phyloP scores from a whole-genome alignment of 768 basidiomycete species.

The Agrocybe chaxingu region DNA sequence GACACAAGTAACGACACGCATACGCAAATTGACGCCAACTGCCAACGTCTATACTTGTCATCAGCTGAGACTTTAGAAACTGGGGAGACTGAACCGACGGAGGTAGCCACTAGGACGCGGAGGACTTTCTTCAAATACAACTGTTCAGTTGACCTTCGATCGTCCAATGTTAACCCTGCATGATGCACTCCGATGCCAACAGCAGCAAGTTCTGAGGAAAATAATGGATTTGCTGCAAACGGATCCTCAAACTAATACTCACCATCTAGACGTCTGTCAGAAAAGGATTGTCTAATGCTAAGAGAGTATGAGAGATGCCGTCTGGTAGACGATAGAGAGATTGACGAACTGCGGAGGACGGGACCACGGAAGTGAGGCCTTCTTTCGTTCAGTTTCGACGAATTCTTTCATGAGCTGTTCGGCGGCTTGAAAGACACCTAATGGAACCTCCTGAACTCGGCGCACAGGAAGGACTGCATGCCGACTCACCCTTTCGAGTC shows the following conservation, averaged over 20 bases:
- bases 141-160: conserved; percentile 72
- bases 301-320: not conserved
- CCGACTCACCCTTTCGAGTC: conserved; percentile 71
- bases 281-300: conserved; percentile 57
- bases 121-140: conserved; percentile 64
- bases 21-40: conserved; percentile 94
- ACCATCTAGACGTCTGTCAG: conserved; percentile 69
- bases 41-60: conserved; percentile 70
- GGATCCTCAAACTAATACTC: conserved; percentile 13
- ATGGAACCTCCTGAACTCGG: not conserved
- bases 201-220: conserved; percentile 51
- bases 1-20: conserved; percentile 20
- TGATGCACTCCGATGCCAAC: conserved; percentile 89
- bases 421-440: conserved; percentile 66
- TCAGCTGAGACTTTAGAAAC: conserved; percentile 3
- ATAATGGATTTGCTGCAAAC: not conserved
- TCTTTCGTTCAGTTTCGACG: conserved; percentile 47
- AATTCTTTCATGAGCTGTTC: conserved; percentile 76
- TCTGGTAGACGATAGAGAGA: not conserved
- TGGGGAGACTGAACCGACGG: conserved; percentile 43
- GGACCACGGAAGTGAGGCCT: conserved; percentile 64
- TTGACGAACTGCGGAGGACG: conserved; percentile 46
- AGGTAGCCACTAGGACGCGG: conserved; percentile 76
- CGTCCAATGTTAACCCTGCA: conserved; percentile 75
- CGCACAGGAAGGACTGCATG: not conserved